These are phyloP conservation scores for Cyclotella cryptica DNA, from an alignment of 108 stramenopile species.

Conservation along the genomic window DNA sequence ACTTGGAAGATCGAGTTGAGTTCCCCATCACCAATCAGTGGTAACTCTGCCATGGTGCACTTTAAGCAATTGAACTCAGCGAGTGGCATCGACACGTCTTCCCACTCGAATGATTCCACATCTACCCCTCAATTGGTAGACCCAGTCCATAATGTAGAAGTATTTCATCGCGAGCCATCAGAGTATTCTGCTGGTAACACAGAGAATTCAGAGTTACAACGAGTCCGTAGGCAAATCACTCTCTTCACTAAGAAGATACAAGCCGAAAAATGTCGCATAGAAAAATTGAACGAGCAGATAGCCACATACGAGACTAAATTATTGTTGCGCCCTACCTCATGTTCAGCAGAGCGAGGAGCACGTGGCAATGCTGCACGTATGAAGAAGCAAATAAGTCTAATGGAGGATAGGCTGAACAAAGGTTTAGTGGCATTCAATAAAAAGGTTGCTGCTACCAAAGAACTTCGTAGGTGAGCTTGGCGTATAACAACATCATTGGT, in stretches of 20 bases:
- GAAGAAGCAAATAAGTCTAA: background rate
- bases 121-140: no score
- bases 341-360: background rate
- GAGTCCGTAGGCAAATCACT: background rate
- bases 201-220: background rate
- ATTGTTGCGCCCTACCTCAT: background rate
- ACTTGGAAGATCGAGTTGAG: no score
- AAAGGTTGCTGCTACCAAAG: constrained; percentile 15
- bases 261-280: constrained; percentile 10
- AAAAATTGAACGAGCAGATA: constrained; percentile 15
- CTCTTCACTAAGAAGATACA: constrained; percentile 14
- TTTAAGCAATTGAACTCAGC: no score
- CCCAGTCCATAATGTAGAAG: no score
- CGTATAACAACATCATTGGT: background rate
- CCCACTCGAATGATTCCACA: no score
- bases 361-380: background rate
- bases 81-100: no score
- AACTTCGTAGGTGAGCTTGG: constrained; percentile 24
- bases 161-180: no score
- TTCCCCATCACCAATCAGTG: no score
- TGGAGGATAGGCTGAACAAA: constrained; percentile 30
- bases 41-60: no score
- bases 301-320: constrained; percentile 1
- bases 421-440: constrained; percentile 28
- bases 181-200: no score